Evolutionary conservation across 352 stramenopile genomes (phyloP).

Genomic region (Globisporangium uncinulatum): DNA sequence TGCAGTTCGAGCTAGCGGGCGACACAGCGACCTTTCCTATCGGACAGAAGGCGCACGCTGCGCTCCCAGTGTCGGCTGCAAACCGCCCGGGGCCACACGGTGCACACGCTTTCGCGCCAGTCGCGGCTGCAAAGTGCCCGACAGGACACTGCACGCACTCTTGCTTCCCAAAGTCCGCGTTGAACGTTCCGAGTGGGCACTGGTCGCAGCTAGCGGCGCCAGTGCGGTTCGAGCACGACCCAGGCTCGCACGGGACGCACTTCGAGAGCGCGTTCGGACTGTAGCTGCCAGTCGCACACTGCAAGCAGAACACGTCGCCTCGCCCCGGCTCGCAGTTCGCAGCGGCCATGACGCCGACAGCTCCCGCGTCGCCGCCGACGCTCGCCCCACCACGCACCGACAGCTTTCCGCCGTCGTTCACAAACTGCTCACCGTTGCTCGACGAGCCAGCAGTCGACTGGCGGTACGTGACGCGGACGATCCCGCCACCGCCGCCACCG

Average conservation of each 20-base stretch:
- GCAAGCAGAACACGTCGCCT: slow-evolving; percentile 59
- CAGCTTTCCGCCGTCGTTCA: slow-evolving; percentile 47
- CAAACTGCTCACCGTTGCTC: slow-evolving; percentile 49
- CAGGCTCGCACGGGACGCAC: slow-evolving; percentile 65
- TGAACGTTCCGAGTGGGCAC: slow-evolving; percentile 58
- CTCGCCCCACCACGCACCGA: slow-evolving; percentile 38
- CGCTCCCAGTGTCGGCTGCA: slow-evolving; percentile 32
- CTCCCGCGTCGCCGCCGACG: slow-evolving; percentile 48
- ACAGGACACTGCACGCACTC: slow-evolving; percentile 52
- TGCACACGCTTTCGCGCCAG: slow-evolving; percentile 47
- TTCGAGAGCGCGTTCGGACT: slow-evolving; percentile 49
- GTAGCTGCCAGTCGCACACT: slow-evolving; percentile 58
- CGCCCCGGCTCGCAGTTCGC: slow-evolving; percentile 60
- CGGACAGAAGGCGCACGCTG: slow-evolving; percentile 44
- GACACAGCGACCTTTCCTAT: slow-evolving; percentile 51
- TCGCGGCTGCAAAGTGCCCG: slow-evolving; percentile 41
- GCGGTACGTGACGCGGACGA: slow-evolving; percentile 54
- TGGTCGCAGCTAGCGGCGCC: slow-evolving; percentile 40
- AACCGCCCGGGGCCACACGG: slow-evolving; percentile 58
- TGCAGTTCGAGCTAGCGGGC: slow-evolving; percentile 49
- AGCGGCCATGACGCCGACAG: slow-evolving; percentile 36
- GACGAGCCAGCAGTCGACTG: slow-evolving; percentile 12
- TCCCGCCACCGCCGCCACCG: slow-evolving; percentile 52
- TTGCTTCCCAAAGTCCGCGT: slow-evolving; percentile 62
- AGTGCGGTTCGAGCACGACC: slow-evolving; percentile 43